Percentiles rank a stretch among this genome's conserved stretches.
These are phyloP conservation scores for Suhomyces wounanorum DNA, from an alignment of 1,139 yeast genomes.

Conservation along the genomic window DNA sequence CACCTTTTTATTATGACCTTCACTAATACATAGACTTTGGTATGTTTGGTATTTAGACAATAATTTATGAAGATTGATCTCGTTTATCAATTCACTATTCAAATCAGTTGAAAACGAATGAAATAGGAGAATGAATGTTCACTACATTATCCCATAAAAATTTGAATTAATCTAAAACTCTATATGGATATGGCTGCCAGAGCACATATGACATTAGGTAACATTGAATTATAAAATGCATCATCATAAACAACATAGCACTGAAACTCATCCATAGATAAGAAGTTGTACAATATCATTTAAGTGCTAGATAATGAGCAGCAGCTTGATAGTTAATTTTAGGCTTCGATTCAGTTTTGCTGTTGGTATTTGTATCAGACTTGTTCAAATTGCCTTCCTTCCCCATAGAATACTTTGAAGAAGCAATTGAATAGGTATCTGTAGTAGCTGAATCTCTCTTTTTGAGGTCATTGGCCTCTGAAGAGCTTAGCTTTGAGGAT, in stretches of 20 bases:
- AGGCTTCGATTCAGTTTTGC: background rate
- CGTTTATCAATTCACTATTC: too few species aligned
- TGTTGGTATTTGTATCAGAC: background rate
- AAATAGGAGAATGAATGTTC: too few species aligned
- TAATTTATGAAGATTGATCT: too few species aligned
- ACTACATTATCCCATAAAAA: too few species aligned
- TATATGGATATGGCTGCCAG: background rate
- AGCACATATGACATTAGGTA: background rate
- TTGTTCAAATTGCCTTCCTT: background rate
- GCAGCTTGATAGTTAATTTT: conserved; percentile 3
- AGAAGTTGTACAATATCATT: background rate
- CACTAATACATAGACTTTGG: background rate
- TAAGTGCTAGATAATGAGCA: conserved; percentile 6
- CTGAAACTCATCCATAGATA: background rate
- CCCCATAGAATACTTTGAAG: background rate
- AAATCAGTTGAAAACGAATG: too few species aligned
- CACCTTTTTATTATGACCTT: too few species aligned
- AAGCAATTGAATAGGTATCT: conserved; percentile 7
- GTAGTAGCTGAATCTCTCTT: conserved; percentile 4
- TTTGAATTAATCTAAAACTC: background rate
- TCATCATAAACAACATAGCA: background rate
- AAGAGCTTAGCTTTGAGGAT: background rate
- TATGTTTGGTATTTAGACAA: too few species aligned
- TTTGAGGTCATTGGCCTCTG: background rate
- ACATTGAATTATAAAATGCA: background rate